These are phyloP conservation scores for Dichomitus squalens DNA, from an alignment of 1,284 basidiomycete species.

Conservation along the genomic window DNA sequence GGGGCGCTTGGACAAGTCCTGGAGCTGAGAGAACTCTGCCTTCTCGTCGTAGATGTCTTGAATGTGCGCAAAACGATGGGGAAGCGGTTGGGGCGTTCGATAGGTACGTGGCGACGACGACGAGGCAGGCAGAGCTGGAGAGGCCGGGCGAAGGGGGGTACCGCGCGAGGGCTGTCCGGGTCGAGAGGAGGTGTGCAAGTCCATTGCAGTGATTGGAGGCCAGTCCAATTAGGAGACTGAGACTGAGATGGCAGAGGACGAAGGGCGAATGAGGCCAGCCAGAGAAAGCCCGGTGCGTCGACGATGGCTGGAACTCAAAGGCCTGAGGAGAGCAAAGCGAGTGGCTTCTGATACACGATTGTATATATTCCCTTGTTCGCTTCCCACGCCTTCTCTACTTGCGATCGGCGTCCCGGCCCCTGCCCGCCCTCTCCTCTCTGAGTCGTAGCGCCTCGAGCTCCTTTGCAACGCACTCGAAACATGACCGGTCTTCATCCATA, in stretches of 20 bases:
- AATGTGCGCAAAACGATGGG: conserved; percentile 22
- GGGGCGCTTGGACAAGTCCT: conserved; percentile 16
- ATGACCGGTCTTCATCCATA: not conserved
- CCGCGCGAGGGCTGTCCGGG: conserved; percentile 28
- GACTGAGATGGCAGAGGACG: not conserved
- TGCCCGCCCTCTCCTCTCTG: conserved; percentile 7
- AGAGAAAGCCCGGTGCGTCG: conserved; percentile 4
- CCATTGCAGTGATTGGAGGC: conserved; percentile 36
- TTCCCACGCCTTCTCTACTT: conserved; percentile 19
- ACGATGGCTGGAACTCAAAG: conserved; percentile 8
- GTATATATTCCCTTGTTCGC: conserved; percentile 19
- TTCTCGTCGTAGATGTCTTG: conserved; percentile 29
- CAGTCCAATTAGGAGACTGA: conserved; percentile 30
- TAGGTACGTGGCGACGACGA: conserved; percentile 16
- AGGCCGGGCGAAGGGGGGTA: conserved; percentile 7
- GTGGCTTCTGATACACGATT: conserved; percentile 8
- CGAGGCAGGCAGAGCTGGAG: conserved; percentile 24
- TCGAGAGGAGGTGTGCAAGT: conserved; percentile 27
- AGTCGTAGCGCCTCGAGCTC: conserved; percentile 1
- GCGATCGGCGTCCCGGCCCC: conserved; percentile 13
- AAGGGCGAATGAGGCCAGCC: not conserved
- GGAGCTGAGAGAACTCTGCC: conserved; percentile 17
- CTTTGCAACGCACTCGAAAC: conserved; percentile 1
- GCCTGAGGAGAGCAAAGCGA: conserved; percentile 17
- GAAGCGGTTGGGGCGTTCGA: conserved; percentile 6